Evolutionary conservation across 805 yeast genomes (phyloP).

Genomic region (Candida yuanshanica): DNA sequence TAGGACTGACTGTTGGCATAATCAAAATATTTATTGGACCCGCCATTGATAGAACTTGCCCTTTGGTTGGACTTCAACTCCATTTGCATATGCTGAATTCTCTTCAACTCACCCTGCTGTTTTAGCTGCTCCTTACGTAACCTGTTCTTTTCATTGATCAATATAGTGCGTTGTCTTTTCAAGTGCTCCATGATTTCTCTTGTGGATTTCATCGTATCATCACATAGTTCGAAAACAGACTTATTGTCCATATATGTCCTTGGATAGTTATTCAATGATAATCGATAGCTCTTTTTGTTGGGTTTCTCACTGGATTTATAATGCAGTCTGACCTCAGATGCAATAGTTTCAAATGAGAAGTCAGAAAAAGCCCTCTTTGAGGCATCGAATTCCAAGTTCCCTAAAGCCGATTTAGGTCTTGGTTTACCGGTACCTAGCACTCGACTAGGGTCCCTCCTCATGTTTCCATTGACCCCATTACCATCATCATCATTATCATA

Average conservation of each 20-base stretch:
- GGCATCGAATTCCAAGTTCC: conserved; percentile 1
- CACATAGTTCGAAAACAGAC: conserved; percentile 19
- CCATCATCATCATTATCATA: no score
- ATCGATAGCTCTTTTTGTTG: background rate
- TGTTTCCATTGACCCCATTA: no score
- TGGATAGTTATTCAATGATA: background rate
- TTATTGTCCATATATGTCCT: background rate
- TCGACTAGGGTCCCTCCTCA: background rate
- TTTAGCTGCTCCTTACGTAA: conserved; percentile 11
- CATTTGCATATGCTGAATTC: conserved; percentile 11
- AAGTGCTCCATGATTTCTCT: conserved; percentile 18
- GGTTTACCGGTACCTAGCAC: background rate
- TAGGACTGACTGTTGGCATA: conserved; percentile 14
- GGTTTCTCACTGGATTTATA: conserved; percentile 1
- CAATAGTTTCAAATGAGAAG: conserved; percentile 22
- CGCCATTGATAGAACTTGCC: background rate
- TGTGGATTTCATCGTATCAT: conserved; percentile 20
- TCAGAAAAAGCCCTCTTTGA: conserved; percentile 9
- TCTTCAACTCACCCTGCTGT: conserved; percentile 8
- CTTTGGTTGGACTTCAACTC: conserved; percentile 4
- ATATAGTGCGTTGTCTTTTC: conserved; percentile 20
- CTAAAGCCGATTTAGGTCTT: conserved; percentile 11
- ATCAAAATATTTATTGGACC: conserved; percentile 15
- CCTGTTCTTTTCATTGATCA: conserved; percentile 10
- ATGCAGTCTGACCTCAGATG: conserved; percentile 19